Percentiles rank a stretch among this genome's conserved stretches.
Evolutionary conservation across 495 filamentous ascomycete species (phyloP).

Genomic region (Hypoxylon intermedium): DNA sequence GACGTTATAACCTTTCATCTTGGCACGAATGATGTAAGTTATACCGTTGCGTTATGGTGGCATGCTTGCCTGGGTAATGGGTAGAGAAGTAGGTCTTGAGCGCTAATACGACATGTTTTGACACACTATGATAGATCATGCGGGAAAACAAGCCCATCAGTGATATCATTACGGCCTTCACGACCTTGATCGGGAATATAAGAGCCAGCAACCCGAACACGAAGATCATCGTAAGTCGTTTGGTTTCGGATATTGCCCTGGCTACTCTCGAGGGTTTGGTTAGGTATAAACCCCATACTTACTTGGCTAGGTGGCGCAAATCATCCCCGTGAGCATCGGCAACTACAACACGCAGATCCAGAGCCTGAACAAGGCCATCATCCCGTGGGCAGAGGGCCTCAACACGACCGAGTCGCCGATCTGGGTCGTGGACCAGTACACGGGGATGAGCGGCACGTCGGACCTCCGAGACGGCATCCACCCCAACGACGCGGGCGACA

Average conservation of each 20-base stretch:
- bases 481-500: constrained; percentile 54
- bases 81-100: too few species aligned
- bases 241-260: background rate
- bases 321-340: constrained; percentile 55
- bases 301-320: constrained; percentile 60
- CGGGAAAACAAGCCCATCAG: constrained; percentile 49
- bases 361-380: constrained; percentile 57
- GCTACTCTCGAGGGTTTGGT: background rate
- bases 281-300: background rate
- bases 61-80: too few species aligned
- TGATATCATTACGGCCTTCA: constrained; percentile 57
- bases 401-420: constrained; percentile 59
- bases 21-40: constrained; percentile 55
- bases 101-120: too few species aligned
- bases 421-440: constrained; percentile 59
- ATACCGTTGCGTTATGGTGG: too few species aligned
- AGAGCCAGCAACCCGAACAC: constrained; percentile 54
- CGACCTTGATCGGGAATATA: constrained; percentile 55
- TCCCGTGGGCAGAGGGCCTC: constrained; percentile 51
- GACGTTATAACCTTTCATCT: constrained; percentile 61
- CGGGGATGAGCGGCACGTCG: constrained; percentile 47
- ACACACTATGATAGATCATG: constrained; percentile 43
- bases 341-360: constrained; percentile 49
- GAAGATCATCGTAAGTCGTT: constrained; percentile 58
- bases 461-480: constrained; percentile 59